These are phyloP conservation scores for Taphrina populina DNA, from an alignment of 1,139 yeast genomes.

Conservation along the genomic window DNA sequence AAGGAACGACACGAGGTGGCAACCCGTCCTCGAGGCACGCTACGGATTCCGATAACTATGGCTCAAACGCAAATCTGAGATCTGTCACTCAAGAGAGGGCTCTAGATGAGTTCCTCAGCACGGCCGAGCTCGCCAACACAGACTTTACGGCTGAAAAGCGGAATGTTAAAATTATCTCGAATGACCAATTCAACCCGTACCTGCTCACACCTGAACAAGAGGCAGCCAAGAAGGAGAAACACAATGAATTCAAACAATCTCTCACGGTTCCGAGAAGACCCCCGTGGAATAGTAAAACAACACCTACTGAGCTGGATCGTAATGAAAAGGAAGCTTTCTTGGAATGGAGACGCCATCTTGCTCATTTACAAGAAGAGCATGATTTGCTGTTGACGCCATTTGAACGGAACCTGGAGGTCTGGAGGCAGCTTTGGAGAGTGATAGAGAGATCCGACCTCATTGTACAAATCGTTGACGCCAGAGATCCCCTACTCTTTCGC, in stretches of 20 bases:
- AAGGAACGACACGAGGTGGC: conserved; percentile 17
- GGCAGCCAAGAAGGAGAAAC: conserved; percentile 60
- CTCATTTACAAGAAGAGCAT: conserved; percentile 72
- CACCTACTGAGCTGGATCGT: conserved; percentile 75
- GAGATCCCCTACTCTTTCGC: conserved; percentile 88
- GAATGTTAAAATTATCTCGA: conserved; percentile 74
- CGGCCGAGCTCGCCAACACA: conserved; percentile 93
- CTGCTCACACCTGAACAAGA: conserved; percentile 69
- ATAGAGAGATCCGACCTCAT: conserved; percentile 91
- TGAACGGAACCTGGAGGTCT: conserved; percentile 94
- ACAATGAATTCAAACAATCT: conserved; percentile 70
- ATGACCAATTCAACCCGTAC: conserved; percentile 53
- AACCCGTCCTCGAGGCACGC: conserved; percentile 31
- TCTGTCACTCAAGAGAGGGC: conserved; percentile 95
- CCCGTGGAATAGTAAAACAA: conserved; percentile 67
- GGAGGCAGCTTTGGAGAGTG: conserved; percentile 99
- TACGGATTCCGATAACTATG: conserved; percentile 54
- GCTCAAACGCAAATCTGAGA: conserved; percentile 58
- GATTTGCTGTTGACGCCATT: conserved; percentile 91
- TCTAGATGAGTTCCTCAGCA: conserved; percentile 86
- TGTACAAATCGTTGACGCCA: conserved; percentile 96
- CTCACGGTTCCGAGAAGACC: conserved; percentile 97
- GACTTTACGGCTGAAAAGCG: conserved; percentile 88
- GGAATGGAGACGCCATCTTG: conserved; percentile 89
- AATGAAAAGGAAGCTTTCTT: conserved; percentile 87